Evolutionary conservation across 169 alveolate genomes (phyloP), one percentile per base, ranked within the genome.

Genomic region (Plasmodium vivax): DNA sequence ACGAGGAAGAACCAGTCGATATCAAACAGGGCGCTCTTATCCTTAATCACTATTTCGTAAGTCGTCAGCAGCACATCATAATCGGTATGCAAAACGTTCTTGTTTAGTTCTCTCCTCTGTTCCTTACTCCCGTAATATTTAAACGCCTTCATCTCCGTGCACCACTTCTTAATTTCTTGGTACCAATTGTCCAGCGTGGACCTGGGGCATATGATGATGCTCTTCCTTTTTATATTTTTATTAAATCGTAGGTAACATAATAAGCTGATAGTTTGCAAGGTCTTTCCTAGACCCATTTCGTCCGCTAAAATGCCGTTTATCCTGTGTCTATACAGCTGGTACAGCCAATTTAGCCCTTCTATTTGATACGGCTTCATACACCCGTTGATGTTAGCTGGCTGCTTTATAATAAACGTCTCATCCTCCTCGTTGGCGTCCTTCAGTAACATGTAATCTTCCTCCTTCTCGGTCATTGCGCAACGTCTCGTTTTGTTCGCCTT

Each of bases 251-350:
- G 92, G 92, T 98, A 99, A 5, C 99, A 98, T 77, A 99, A 93
- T 58, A 99, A 96, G 12, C 99, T 97, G 34, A 99, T 99, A 0
- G 99, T 98, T 96, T 98, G 98, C 32, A 98, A 98, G n/a, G 99
- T 99, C 77, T 99, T 99, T 27, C 99, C 99, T 12, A 99, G 95
- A 0, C 99, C 99, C 99, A 99, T 99, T 90, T 99, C 99, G 94
- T 99, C 99, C 7, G 99, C 99, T 83, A 99, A 94, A 32, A 99
- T 98, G 1, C 99, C 99, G 93, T 98, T 98, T 43, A 98, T 97
- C 12, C 99, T 99, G 87, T 98, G 97, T 23, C 98, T 99, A 93
- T 98, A 98, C 30, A 99, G 96, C 77, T 98, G 98, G 92, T 98
- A 99, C 41, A 99, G 96, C 99, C 99, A 99, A 94, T 99, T 97